Evolutionary conservation across 768 basidiomycete genomes (phyloP), one percentile per base, ranked within the genome.

Genomic region (Cystobasidium ongulense): DNA sequence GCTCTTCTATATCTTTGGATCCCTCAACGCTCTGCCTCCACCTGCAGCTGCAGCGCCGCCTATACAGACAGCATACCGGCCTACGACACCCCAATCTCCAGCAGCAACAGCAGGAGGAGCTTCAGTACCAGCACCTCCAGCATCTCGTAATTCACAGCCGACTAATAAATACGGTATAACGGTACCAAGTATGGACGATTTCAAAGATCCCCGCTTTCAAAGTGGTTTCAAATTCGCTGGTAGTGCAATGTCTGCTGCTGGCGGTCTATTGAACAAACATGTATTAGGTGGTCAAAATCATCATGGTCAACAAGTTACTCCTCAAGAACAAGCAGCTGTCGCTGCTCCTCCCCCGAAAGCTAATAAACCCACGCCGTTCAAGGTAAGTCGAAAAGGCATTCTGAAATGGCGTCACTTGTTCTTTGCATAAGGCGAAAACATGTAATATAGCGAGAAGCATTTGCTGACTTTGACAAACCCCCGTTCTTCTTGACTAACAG

Each of bases 191-290:
- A 71, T 71, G 68, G 17, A 52, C 18, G 68, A 71, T 29, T 59
- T 71, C 35, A 71, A 59, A 71, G 68, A 71, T 46, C 68, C 68
- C 18, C 27, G 54, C 29, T 71, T 71, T 46, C 68, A 71, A 43
- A 27, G n/a, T 18, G 68, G 15, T 54, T 57, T 71, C 52, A 71
- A 71, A 31, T 54, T 71, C 35, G 68, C 68, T 2, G 68, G 68
- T 10, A 39, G 27, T 29, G 23, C 29, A 27, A 46, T 46, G 33
- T 57, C 68, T n/a, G 54, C 50, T 36, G 68, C 68, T 7, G 68
- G 68, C 21, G 68, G 68, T 8, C 31, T 71, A 21, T 17, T 71
- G 3, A 59, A 59, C n/a, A 71, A 71, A 35, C 68, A 71, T 43
- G 53, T 71, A 1, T 21, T 71, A 23, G 68, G 68, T 3, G 35